phyloP scores from a whole-genome alignment of 1,139 yeast species.

The Petasospora fabianii region DNA sequence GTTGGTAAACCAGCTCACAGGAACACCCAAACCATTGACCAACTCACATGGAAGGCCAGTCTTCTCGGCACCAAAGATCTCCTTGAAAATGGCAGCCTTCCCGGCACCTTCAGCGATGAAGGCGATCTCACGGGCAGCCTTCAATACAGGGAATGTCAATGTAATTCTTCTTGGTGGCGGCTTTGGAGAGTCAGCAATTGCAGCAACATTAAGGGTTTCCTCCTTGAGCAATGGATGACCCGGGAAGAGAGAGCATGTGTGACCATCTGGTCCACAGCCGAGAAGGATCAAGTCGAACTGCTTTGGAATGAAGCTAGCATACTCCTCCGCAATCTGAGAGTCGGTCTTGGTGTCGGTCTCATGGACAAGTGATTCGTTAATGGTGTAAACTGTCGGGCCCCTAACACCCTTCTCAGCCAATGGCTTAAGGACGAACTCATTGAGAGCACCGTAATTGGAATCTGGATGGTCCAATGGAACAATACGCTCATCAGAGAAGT shows the following conservation, averaged over 20 bases:
- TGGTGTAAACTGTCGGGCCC: slow-evolving; percentile 74
- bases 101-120: slow-evolving; percentile 90
- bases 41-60: slow-evolving; percentile 65
- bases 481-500: slow-evolving; percentile 93
- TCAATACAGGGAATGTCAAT: slow-evolving; percentile 85
- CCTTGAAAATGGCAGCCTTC: slow-evolving; percentile 68
- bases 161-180: slow-evolving; percentile 92
- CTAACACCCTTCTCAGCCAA: slow-evolving; percentile 28
- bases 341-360: slow-evolving; percentile 48
- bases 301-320: slow-evolving; percentile 73
- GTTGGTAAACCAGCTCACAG: slow-evolving; percentile 80
- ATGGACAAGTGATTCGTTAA: slow-evolving; percentile 68
- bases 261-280: slow-evolving; percentile 99
- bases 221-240: slow-evolving; percentile 77
- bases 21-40: slow-evolving; percentile 50
- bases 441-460: slow-evolving; percentile 88
- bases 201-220: slow-evolving; percentile 81
- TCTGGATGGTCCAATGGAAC: slow-evolving; percentile 84
- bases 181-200: slow-evolving; percentile 90
- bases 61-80: slow-evolving; percentile 58
- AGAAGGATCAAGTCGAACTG: slow-evolving; percentile 82
- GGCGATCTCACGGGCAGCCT: slow-evolving; percentile 64
- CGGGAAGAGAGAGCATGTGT: slow-evolving; percentile 85
- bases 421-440: slow-evolving; percentile 69
- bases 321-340: slow-evolving; percentile 78